Evolutionary conservation across 2,329 filamentous ascomycete genomes (phyloP), one percentile per base, ranked within the genome.

Genomic region (Apiospora sp.): DNA sequence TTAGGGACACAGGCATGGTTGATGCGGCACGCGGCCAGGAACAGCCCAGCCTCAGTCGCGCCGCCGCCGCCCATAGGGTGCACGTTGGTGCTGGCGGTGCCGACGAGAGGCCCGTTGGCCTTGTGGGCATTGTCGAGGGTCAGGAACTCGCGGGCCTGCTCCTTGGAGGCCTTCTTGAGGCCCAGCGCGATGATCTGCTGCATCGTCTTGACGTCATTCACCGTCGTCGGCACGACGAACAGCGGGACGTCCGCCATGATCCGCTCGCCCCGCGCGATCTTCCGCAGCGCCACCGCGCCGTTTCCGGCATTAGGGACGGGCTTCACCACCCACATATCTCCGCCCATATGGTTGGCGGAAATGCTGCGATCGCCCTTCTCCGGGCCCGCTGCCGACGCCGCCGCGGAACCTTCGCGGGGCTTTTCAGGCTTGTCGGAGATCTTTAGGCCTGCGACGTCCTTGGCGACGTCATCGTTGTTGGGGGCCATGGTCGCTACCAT

Each of bases 1-100:
- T 78, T 78, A 24, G 77, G 77, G 14, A 78, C 67, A 64, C 77
- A 79, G 4, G 74, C 75, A 71, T 78, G 77, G 67, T 79, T 79
- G 34, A 79, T 73, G 30, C 77, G 72, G 5, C 76, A 75, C 16
- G 76, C 77, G 14, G 61, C 54, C 3, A 72, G 73, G 67, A 79
- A 79, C 12, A 79, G 43, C 37, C 69, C 69, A 24, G 77, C 77
- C 51, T 72, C 72, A 14, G 73, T 71, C 48, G 71, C 73, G 5
- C 49, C 30, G 10, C 68, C 61, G 16, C 54, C 41, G 34, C 46
- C 61, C 14, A 79, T 51, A 49, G 74, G 71, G 69, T 78, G 78
- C 4, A 74, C 58, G 64, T 79, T 79, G 68, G 73, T 78, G 24
- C 75, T 71, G 58, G 77, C 78, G 48, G 77, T 75, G 70, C 70